Conservation (phyloP, 352 stramenopile genomes). For the Pythium vanterpoolii region DNA sequence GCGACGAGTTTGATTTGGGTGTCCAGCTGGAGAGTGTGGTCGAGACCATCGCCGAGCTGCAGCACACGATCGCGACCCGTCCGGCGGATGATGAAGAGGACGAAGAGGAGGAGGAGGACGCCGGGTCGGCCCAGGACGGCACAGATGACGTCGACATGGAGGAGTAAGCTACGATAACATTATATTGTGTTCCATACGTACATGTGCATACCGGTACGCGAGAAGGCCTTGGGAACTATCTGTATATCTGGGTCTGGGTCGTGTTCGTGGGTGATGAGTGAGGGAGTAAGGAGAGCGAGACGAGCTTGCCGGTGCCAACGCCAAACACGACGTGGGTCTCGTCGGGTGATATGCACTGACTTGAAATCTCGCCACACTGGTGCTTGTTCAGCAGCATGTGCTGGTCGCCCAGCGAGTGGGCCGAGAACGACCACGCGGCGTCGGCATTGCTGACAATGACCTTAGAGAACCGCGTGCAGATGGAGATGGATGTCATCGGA, state of each 20-base stretch:
- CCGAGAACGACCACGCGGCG: constrained; percentile 39
- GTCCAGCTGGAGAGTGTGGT: constrained; percentile 78
- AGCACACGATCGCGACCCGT: constrained; percentile 53
- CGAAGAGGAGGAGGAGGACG: constrained; percentile 37
- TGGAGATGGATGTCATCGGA: constrained; percentile 48
- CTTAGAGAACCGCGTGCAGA: constrained; percentile 64
- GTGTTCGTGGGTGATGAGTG: background rate
- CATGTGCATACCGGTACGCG: constrained; percentile 26
- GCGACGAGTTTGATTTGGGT: constrained; percentile 68
- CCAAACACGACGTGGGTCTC: constrained; percentile 75
- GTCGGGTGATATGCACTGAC: constrained; percentile 65
- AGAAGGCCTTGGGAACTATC: background rate
- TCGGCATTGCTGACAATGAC: constrained; percentile 64
- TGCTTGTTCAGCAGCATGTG: constrained; percentile 51
- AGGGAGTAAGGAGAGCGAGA: constrained; percentile 46
- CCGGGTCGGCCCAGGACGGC: constrained; percentile 26
- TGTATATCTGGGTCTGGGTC: background rate
- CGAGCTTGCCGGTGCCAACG: constrained; percentile 46
- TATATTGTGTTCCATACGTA: constrained; percentile 37
- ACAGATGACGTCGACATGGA: constrained; percentile 83
- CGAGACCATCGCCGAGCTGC: constrained; percentile 53
- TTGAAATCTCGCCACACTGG: constrained; percentile 43
- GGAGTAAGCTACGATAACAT: constrained; percentile 63
- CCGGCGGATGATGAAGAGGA: constrained; percentile 54
- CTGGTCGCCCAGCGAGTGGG: constrained; percentile 44